phyloP scores from a whole-genome alignment of 306 rosid genomes.

The Vigna unguiculata region DNA sequence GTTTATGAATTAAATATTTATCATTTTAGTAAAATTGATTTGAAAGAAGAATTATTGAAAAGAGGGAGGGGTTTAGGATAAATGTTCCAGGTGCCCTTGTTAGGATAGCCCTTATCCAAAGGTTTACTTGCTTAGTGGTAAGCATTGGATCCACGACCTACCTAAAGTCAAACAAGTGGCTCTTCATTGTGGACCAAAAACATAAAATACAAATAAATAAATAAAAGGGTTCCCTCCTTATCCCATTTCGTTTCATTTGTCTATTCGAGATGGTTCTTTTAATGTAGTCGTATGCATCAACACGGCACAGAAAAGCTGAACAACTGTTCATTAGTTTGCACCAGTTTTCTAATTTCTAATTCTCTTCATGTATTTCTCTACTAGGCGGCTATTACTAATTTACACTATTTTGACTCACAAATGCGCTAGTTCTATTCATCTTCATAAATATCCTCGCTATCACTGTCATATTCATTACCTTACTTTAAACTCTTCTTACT shows the following conservation, averaged over 20 bases:
- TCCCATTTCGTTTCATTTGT: not conserved
- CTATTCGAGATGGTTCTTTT: constrained; percentile 10
- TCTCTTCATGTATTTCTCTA: not conserved
- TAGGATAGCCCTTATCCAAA: not conserved
- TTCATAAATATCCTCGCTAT: too few species aligned
- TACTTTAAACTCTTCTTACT: too few species aligned
- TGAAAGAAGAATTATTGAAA: not conserved
- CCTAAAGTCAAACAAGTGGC: constrained; percentile 43
- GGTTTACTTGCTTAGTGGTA: not conserved
- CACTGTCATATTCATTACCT: too few species aligned
- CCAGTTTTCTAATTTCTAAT: not conserved
- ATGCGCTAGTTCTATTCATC: too few species aligned
- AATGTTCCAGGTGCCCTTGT: not conserved
- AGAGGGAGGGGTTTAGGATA: not conserved
- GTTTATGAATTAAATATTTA: too few species aligned
- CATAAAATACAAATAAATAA: not conserved
- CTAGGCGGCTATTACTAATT: constrained; percentile 33
- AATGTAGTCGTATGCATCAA: not conserved
- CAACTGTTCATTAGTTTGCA: not conserved
- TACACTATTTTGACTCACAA: too few species aligned
- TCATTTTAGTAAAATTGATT: too few species aligned
- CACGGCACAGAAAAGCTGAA: constrained; percentile 17
- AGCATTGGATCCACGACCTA: constrained; percentile 29
- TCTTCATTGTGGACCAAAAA: not conserved
- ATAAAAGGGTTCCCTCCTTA: not conserved